Evolutionary conservation across 495 filamentous ascomycete genomes (phyloP), one percentile per base, ranked within the genome.

Genomic region (Lophiostoma macrostomum): DNA sequence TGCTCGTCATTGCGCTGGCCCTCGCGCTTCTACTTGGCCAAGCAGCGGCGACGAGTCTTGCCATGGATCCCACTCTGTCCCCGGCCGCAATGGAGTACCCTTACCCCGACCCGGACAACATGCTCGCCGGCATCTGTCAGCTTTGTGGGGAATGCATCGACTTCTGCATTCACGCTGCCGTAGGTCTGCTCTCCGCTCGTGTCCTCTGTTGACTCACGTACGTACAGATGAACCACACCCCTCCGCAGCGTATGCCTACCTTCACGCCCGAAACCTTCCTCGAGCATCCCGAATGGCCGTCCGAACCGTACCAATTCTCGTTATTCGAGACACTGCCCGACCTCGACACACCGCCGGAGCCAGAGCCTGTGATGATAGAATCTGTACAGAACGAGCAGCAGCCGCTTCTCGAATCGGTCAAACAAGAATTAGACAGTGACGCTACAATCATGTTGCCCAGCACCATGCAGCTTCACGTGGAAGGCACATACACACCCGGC

Each of bases 21-120:
- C 23, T 62, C 5, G 32, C 53, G 12, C 29, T 63, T 25, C 18
- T 63, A 1, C 36, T 55, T 14, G 46, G 41, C 14, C 36, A 38
- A 40, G 42, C 39, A 11, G 44, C 30, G 35, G 50, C 49, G 39
- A 30, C 50, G 32, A 43, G 39, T 51, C 32, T 44, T 13, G 18
- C 6, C 24, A 49, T 63, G 43, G 43, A 58, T 16, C 25, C 30
- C 8, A 42, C 35, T 10, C 25, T 55, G 30, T 24, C 48, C 14
- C 30, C 22, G 18, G 44, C 38, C 4, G 19, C 45, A 34, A 28
- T 51, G 37, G 45, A 58, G 22, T 39, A 42, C 5, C 44, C 34
- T 35, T 58, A 63, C 35, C 43, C 53, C 8, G 60, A 63, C 38
- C 54, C 60, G 25, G 60, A 63, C 20, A 50, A 50, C 22, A 37